These are phyloP conservation scores for Trametes polyzona DNA, from an alignment of 1,284 basidiomycete genomes.

Conservation along the genomic window DNA sequence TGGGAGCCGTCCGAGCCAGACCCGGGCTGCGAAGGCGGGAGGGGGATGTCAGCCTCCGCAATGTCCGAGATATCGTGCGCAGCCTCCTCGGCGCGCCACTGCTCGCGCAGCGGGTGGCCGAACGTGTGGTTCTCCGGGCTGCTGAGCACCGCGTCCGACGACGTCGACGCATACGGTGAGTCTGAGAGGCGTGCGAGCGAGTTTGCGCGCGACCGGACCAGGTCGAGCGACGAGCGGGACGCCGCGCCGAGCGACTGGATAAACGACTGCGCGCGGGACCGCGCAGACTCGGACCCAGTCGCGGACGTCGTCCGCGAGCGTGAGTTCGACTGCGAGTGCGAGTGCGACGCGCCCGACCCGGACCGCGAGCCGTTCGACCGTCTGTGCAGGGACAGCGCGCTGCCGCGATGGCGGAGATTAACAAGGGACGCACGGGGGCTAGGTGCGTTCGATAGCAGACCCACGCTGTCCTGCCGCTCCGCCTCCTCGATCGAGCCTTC, in stretches of 20 bases:
- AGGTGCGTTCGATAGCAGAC: conserved; percentile 53
- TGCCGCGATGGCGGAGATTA: conserved; percentile 47
- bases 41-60: conserved; percentile 21
- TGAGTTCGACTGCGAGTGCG: conserved; percentile 37
- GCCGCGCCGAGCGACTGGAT: conserved; percentile 66
- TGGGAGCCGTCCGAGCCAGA: conserved; percentile 12
- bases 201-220: conserved; percentile 54
- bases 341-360: conserved; percentile 30
- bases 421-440: conserved; percentile 62
- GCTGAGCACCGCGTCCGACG: conserved; percentile 52
- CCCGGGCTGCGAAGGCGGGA: conserved; percentile 11
- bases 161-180: conserved; percentile 45
- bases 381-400: conserved; percentile 36
- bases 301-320: conserved; percentile 55
- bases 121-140: conserved; percentile 73
- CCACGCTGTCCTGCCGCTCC: conserved; percentile 74
- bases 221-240: conserved; percentile 61
- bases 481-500: conserved; percentile 60
- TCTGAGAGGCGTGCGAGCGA: conserved; percentile 59
- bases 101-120: conserved; percentile 51
- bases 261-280: conserved; percentile 63
- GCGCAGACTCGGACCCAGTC: conserved; percentile 44
- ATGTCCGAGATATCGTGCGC: conserved; percentile 28
- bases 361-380: conserved; percentile 37
- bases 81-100: conserved; percentile 30